Base-by-base conservation (phyloP, 2,329 filamentous ascomycete species). In the Trichoderma citrinoviride region DNA sequence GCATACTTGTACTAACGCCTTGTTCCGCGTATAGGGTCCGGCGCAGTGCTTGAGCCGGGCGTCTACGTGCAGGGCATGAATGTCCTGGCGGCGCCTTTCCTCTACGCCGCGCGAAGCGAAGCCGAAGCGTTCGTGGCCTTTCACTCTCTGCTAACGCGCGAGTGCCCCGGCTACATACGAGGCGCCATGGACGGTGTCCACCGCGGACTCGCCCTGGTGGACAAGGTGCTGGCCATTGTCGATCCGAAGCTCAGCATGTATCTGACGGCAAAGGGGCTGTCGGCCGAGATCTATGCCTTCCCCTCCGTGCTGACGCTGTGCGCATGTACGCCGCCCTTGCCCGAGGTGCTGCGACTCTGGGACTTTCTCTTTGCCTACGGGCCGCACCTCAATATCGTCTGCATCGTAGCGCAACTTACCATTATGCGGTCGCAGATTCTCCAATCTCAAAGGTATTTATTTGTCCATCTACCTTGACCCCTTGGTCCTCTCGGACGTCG, bases 11-110 rank as follows among this genome's bases (percentile, higher is more conserved):
- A 85, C 58, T 62, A 37, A 62, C 10, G 40, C 14, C 8, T 46
- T 25, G 14, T 37, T 37, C 25, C 49, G 85, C 1, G 88, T 85
- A 0, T 89, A 69, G 87, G 89, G 68, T 80, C 81, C 7, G 84
- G 84, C 65, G 73, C 76, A 21, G 81, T 80, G 3, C 79, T 80
- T 37, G 89, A 92, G 71, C 85, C 91, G 12, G 92, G 93, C 37
- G 93, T 91, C 46, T 99, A 99, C 72, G 94, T 99, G 2, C 95
- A 99, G 77, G 95, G 95, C 70, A 98, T 99, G 94, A 99, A 99
- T 75, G 95, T 99, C 46, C 85, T 99, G 17, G 94, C 93, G 10
- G 95, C 95, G 0, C 95, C 95, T 0, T 97, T 99, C 74, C 83
- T 99, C 52, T 99, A 99, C 76, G 93, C 92, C 5, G 93, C 95